A percentile compares a stretch with the other conserved stretches of the same genome.
Evolutionary conservation across 202 grass and related monocot species (phyloP).

Genomic region (Panicum hallii): DNA sequence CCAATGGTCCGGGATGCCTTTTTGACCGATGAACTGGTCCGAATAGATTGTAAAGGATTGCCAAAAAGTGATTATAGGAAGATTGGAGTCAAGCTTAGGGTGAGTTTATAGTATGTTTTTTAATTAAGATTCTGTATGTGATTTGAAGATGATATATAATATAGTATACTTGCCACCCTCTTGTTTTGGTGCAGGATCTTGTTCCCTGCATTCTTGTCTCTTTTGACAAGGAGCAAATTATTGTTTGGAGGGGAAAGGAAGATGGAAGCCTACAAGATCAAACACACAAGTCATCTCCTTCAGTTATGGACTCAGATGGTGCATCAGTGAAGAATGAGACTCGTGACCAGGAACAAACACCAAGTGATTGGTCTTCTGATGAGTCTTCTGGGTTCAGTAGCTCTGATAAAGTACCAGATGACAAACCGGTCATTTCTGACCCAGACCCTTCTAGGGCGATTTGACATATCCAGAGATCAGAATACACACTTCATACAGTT

Average conservation of each 20-base stretch:
- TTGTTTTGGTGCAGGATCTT: conserved; percentile 63
- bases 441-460: neutral
- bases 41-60: conserved; percentile 93
- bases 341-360: conserved; percentile 32
- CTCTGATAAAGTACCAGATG: conserved; percentile 46
- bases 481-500: neutral
- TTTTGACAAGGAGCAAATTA: conserved; percentile 92
- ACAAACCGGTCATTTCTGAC: conserved; percentile 38
- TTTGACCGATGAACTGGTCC: conserved; percentile 74
- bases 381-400: conserved; percentile 36
- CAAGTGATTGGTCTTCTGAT: conserved; percentile 39
- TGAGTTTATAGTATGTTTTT: conserved; percentile 45
- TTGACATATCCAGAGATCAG: conserved; percentile 3
- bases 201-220: conserved; percentile 90
- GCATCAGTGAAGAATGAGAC: conserved; percentile 40
- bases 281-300: conserved; percentile 37
- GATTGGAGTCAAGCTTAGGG: conserved; percentile 90
- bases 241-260: conserved; percentile 84
- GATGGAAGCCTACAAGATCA: conserved; percentile 39
- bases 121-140: neutral
- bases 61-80: conserved; percentile 83
- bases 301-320: conserved; percentile 41
- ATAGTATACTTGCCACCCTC: neutral
- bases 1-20: conserved; percentile 85
- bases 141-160: neutral